Percentiles rank a stretch among this genome's conserved stretches.
These are phyloP conservation scores for Globisporangium polare DNA, from an alignment of 352 stramenopile genomes.

Conservation along the genomic window DNA sequence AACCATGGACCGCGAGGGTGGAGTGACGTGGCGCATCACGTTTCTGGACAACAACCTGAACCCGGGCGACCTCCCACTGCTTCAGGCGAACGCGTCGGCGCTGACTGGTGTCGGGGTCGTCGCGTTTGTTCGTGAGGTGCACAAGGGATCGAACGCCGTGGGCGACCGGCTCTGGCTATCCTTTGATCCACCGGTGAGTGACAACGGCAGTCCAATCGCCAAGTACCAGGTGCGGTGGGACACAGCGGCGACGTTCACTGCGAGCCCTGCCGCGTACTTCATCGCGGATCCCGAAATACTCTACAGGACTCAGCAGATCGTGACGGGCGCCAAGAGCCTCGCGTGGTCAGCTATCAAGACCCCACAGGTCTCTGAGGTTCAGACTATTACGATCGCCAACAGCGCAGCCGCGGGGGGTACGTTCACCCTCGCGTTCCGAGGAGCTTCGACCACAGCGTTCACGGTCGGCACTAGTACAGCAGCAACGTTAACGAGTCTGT, in stretches of 20 bases:
- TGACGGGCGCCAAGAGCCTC: constrained; percentile 44
- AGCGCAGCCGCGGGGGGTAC: constrained; percentile 13
- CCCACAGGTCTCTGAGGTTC: constrained; percentile 29
- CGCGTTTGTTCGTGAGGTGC: constrained; percentile 41
- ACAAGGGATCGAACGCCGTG: constrained; percentile 66
- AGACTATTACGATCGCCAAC: constrained; percentile 39
- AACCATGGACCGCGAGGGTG: constrained; percentile 42
- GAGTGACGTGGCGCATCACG: constrained; percentile 63
- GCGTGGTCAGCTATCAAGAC: constrained; percentile 50
- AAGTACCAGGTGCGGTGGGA: constrained; percentile 72
- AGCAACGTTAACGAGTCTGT: constrained; percentile 21
- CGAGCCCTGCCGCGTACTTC: constrained; percentile 39
- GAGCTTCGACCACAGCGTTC: constrained; percentile 24
- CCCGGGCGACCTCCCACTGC: constrained; percentile 48
- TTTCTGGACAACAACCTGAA: constrained; percentile 75
- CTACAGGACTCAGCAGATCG: constrained; percentile 49
- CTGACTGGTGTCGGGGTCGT: constrained; percentile 44
- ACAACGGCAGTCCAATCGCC: constrained; percentile 64
- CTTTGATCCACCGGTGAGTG: constrained; percentile 54
- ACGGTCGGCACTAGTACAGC: constrained; percentile 34
- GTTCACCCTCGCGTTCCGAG: constrained; percentile 59
- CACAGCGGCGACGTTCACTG: constrained; percentile 44
- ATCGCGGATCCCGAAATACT: constrained; percentile 50
- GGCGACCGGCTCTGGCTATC: constrained; percentile 75
- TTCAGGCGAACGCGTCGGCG: constrained; percentile 27